Percentiles rank a stretch among this genome's conserved stretches.
phyloP scores from a whole-genome alignment of 164 flowering plant species.

The Protea cynaroides region DNA sequence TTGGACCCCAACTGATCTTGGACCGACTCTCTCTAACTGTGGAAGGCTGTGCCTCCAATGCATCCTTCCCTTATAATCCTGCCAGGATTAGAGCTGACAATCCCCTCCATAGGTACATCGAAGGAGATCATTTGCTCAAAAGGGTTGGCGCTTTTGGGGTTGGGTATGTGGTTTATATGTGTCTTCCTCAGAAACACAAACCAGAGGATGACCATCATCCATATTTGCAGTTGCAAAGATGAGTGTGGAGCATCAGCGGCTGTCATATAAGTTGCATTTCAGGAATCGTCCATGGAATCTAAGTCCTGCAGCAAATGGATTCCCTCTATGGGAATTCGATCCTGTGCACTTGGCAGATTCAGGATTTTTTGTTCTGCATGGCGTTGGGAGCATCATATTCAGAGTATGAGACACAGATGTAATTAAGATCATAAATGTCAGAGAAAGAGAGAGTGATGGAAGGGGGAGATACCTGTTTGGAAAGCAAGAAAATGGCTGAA shows the following conservation, averaged over 20 bases:
- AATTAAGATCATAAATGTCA: no score
- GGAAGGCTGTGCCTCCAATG: slow-evolving; percentile 84
- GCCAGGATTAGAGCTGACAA: slow-evolving; percentile 60
- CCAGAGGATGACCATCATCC: slow-evolving; percentile 36
- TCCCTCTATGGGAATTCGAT: neutral
- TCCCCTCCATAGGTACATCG: slow-evolving; percentile 78
- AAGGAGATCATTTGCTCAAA: slow-evolving; percentile 76
- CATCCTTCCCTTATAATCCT: slow-evolving; percentile 66
- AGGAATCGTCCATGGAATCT: slow-evolving; percentile 9
- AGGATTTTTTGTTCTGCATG: slow-evolving; percentile 25
- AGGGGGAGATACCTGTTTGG: slow-evolving; percentile 21
- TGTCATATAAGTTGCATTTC: slow-evolving; percentile 10
- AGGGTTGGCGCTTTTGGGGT: slow-evolving; percentile 21
- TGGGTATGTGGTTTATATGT: slow-evolving; percentile 20
- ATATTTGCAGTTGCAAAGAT: slow-evolving; percentile 23
- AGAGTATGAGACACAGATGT: no score
- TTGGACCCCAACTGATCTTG: slow-evolving; percentile 70
- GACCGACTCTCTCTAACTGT: slow-evolving; percentile 87
- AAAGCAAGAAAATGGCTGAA: slow-evolving; percentile 15
- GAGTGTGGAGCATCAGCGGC: slow-evolving; percentile 10
- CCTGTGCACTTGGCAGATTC: slow-evolving; percentile 11
- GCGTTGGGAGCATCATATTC: neutral
- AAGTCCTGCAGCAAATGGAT: slow-evolving; percentile 5
- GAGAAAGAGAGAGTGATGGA: neutral
- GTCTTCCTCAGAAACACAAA: slow-evolving; percentile 30